Evolutionary conservation across 345 rosid species (phyloP), one percentile per base, ranked within the genome.

Genomic region (Physaria fendleri): DNA sequence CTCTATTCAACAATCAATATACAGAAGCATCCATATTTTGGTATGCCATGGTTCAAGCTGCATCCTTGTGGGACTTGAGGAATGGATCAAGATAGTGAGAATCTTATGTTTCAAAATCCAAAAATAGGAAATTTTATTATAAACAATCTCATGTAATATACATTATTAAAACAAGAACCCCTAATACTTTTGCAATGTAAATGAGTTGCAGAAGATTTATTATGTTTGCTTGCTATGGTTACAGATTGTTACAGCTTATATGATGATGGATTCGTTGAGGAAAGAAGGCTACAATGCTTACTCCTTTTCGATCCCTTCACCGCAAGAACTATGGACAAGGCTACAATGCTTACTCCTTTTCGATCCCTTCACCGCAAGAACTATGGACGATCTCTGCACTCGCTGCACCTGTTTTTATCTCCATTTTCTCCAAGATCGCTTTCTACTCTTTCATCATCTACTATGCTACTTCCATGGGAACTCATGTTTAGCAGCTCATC

Each of bases 11-110:
- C 45, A 18, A 30, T 41, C 12, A 42, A 59, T 27, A n/a, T 62
- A 44, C 72, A 91, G 95, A 95, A 92, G 59, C 98, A 92, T 80
- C 95, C 98, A 13, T 84, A 72, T 78, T 64, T 92, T 70, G 73
- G 79, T 60, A 74, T 87, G 45, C 94, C 95, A 24, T 92, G 98
- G 98, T 81, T 76, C 77, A 88, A 88, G 77, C 72, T 92, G 64
- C 98, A 92, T 75, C 98, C 98, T 0, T 92, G 97, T 18, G 97
- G 93, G 6, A 88, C 97, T n/a, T 14, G 65, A 78, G 21, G 95
- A 92, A 61, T 86, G 93, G 87, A 79, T 86, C 73, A 86, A 8
- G 29, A 24, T 39, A 28, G 23, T 50, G 5, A 22, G 37, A 65
- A 45, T 16, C 23, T 65, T 56, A 56, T 66, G 57, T 38, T 56